These are phyloP conservation scores for Xylariaceae sp. DNA, from an alignment of 2,329 filamentous ascomycete species.

Conservation along the genomic window DNA sequence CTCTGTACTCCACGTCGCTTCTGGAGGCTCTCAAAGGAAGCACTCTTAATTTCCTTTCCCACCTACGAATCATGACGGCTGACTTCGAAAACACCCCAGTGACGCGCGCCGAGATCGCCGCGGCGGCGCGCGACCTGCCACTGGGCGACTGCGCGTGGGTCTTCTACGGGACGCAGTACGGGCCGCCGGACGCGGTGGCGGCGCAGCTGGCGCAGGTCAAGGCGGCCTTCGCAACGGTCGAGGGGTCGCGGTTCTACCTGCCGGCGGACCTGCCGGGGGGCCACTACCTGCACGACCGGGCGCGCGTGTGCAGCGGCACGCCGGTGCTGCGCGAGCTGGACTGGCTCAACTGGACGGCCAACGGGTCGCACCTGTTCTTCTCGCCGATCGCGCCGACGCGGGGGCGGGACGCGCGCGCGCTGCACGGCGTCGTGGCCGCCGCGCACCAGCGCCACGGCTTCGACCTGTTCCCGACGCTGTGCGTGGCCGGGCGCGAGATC, in stretches of 20 bases:
- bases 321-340: slow-evolving; percentile 31
- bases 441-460: slow-evolving; percentile 35
- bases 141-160: slow-evolving; percentile 39
- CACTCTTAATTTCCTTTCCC: background rate
- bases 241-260: slow-evolving; percentile 34
- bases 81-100: slow-evolving; percentile 9
- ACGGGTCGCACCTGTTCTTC: slow-evolving; percentile 45
- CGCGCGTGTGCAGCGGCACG: slow-evolving; percentile 26
- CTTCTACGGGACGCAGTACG: slow-evolving; percentile 41
- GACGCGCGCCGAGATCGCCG: slow-evolving; percentile 22
- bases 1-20: too few relatives aligned
- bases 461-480: slow-evolving; percentile 44
- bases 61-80: background rate
- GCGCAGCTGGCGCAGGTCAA: slow-evolving; percentile 33
- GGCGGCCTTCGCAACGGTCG: slow-evolving; percentile 31
- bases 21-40: background rate
- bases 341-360: slow-evolving; percentile 43
- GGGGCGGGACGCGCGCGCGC: slow-evolving; percentile 36
- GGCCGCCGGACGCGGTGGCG: slow-evolving; percentile 20
- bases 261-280: slow-evolving; percentile 31
- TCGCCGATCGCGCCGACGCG: slow-evolving; percentile 42
- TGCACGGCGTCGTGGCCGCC: slow-evolving; percentile 32
- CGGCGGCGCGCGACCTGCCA: slow-evolving; percentile 27
- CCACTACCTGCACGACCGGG: slow-evolving; percentile 30
- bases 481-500: slow-evolving; percentile 45